phyloP scores from a whole-genome alignment of 1,284 basidiomycete species.

The Tremellales sp. region DNA sequence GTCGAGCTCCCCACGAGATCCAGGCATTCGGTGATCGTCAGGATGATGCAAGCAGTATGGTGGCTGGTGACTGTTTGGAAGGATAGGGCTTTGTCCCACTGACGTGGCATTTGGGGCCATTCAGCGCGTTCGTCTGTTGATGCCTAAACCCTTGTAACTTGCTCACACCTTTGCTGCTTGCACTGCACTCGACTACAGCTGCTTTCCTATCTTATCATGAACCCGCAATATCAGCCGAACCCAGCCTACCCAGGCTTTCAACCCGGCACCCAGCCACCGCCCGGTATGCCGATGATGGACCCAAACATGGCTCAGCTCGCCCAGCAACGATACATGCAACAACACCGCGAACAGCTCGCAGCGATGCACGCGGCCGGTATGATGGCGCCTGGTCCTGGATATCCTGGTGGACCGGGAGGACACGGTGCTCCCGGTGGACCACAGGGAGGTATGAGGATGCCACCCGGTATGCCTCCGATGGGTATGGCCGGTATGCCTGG shows the following conservation, averaged over 20 bases:
- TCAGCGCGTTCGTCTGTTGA: neutral
- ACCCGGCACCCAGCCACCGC: neutral
- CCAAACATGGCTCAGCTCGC: slow-evolving; percentile 19
- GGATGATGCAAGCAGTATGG: too few species aligned
- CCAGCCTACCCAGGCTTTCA: neutral
- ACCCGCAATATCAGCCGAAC: neutral
- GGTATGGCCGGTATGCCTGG: neutral
- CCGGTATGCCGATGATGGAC: slow-evolving; percentile 1
- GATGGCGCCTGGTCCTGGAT: neutral
- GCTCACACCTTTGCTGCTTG: neutral
- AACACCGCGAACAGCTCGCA: slow-evolving; percentile 14
- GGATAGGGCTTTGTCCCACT: too few species aligned
- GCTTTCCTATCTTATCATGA: neutral
- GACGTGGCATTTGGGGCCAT: too few species aligned
- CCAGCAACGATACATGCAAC: slow-evolving; percentile 17
- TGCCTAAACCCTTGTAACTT: too few species aligned
- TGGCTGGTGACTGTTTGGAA: too few species aligned
- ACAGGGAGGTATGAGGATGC: neutral
- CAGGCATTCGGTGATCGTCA: too few species aligned
- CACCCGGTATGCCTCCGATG: neutral
- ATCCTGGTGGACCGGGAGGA: neutral
- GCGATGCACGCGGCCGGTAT: slow-evolving; percentile 9
- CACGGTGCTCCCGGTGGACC: neutral
- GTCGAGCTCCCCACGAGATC: too few species aligned
- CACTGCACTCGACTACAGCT: neutral